phyloP scores from a whole-genome alignment of 83 land plant genomes.

The Picea mariana region DNA sequence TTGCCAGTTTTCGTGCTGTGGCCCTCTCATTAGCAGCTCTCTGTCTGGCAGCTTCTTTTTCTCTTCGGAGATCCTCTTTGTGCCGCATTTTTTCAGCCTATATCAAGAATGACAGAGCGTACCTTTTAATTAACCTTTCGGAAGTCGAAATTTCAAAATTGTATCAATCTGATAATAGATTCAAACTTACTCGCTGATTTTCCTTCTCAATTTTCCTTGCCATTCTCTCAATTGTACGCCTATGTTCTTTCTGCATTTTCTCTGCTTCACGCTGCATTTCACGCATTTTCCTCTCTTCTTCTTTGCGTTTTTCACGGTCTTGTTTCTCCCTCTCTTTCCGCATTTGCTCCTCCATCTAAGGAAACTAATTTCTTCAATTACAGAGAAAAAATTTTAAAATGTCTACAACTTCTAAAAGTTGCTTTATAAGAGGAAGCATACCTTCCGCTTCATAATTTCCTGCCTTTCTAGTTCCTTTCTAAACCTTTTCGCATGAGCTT shows the following conservation, averaged over 20 bases:
- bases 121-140: background rate
- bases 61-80: slow-evolving; percentile 81
- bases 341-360: slow-evolving; percentile 86
- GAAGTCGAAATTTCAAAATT: background rate
- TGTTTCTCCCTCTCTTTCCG: slow-evolving; percentile 78
- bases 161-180: background rate
- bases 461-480: slow-evolving; percentile 80
- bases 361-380: slow-evolving; percentile 3
- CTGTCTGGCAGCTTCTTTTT: slow-evolving; percentile 83
- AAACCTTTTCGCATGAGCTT: slow-evolving; percentile 67
- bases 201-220: slow-evolving; percentile 85
- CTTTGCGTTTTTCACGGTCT: slow-evolving; percentile 81
- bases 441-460: slow-evolving; percentile 75
- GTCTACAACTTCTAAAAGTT: background rate
- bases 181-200: slow-evolving; percentile 59
- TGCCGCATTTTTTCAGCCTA: slow-evolving; percentile 85
- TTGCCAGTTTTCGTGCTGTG: slow-evolving; percentile 84
- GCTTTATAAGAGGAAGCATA: slow-evolving; percentile 11
- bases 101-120: background rate
- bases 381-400: slow-evolving; percentile 4
- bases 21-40: slow-evolving; percentile 96
- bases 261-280: slow-evolving; percentile 87
- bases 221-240: slow-evolving; percentile 75
- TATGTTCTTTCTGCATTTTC: slow-evolving; percentile 69
- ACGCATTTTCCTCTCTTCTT: slow-evolving; percentile 82